Base-by-base conservation (phyloP, 495 filamentous ascomycete genomes). In the Lasiosphaeris hirsuta region DNA sequence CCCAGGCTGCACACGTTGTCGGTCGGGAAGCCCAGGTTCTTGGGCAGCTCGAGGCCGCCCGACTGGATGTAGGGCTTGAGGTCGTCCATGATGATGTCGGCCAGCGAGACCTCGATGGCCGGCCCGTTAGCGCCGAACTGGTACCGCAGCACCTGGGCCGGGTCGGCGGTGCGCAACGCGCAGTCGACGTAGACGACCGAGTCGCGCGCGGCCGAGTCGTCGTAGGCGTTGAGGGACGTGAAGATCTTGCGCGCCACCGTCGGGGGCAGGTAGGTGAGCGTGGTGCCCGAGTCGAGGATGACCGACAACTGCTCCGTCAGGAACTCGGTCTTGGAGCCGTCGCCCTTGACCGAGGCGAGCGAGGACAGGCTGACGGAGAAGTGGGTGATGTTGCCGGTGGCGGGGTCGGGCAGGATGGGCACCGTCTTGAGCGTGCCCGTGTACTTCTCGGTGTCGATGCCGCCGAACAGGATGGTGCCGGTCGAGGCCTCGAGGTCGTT, bases 391-490 rank as follows among this genome's bases (percentile, higher is more conserved):
- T 10, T 9, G 58, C 80, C 81, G 52, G 78, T 75, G 15, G 68
- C 69, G 0, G 69, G 72, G 13, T 75, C 68, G 3, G 70, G 78
- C 11, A 74, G 62, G 18, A 96, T 80, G 7, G 90, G 91, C 0
- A 96, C 72, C 1, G 85, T 91, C 44, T 83, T 71, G 5, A 97
- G 82, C 1, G 72, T 60, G 34, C 90, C 92, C 13, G 70, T 72
- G 70, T 85, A 97, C 65, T 92, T 90, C 39, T 77, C 85, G 1
- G 86, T 89, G 69, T 97, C 87, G 46, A 97, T 84, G 45, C 92
- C 92, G 15, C 92, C 92, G 62, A 97, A 97, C 8, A 97, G 75
- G 54, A 97, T 88, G 43, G 82, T 85, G 19, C 92, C 92, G 2
- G 82, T 86, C 51, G 76, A 82, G 40, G 88, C 76, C 50, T 87